Evolutionary conservation across 169 alveolate species (phyloP).

Genomic region (Eimeria tenella): DNA sequence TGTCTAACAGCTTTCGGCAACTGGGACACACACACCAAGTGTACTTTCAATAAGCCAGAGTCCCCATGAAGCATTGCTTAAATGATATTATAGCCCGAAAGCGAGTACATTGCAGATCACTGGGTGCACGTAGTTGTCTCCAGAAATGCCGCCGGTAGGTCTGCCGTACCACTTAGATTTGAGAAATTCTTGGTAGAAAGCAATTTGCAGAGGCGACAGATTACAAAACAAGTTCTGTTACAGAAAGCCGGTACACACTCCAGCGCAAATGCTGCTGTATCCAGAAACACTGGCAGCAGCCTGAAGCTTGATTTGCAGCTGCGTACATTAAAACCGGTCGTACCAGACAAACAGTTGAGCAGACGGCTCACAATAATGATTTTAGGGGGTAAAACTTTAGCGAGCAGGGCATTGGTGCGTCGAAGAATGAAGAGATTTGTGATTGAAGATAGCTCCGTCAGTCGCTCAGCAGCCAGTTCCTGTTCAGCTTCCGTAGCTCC

Average conservation of each 20-base stretch:
- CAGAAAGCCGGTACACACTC: not conserved
- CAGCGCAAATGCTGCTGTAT: not conserved
- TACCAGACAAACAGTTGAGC: not conserved
- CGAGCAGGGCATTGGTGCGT: slow-evolving; percentile 91
- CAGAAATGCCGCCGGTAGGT: not conserved
- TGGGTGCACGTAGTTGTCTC: not conserved
- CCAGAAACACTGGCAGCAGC: not conserved
- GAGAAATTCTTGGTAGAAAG: slow-evolving; percentile 86
- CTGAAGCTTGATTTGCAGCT: not conserved
- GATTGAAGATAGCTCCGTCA: slow-evolving; percentile 91
- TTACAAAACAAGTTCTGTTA: slow-evolving; percentile 89
- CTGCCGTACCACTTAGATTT: slow-evolving; percentile 76
- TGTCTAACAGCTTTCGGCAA: slow-evolving; percentile 84
- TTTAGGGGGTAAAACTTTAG: slow-evolving; percentile 94
- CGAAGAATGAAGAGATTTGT: slow-evolving; percentile 93
- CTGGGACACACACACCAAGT: slow-evolving; percentile 75
- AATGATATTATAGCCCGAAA: not conserved
- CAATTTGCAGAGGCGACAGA: slow-evolving; percentile 90
- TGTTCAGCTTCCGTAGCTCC: slow-evolving; percentile 93
- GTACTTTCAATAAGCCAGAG: slow-evolving; percentile 65
- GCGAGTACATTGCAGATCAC: not conserved
- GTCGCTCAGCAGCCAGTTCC: slow-evolving; percentile 89
- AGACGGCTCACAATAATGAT: slow-evolving; percentile 82
- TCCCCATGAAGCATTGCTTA: not conserved
- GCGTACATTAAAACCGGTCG: not conserved